A percentile compares a stretch with the other conserved stretches of the same genome.
phyloP scores from a whole-genome alignment of 1,139 yeast genomes.

The Geotrichum macrosporum region DNA sequence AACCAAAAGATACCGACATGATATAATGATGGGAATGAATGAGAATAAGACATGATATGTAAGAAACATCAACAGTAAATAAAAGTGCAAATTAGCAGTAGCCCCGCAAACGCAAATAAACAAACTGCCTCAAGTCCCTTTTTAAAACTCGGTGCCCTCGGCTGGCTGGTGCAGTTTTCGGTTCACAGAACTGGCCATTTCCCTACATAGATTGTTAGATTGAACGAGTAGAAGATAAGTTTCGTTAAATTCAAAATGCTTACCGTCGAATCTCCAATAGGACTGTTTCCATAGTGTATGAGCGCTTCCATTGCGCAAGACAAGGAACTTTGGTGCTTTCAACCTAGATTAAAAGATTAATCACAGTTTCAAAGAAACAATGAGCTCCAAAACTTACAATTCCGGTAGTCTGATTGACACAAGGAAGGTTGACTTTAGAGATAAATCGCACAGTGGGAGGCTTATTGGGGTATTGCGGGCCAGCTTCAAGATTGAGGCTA shows the following conservation, averaged over 20 bases:
- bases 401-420: constrained; percentile 69
- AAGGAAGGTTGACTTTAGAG: constrained; percentile 83
- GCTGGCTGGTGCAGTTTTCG: constrained; percentile 86
- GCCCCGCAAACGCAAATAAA: too few relatives aligned
- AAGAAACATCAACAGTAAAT: not conserved
- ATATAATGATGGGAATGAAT: not conserved
- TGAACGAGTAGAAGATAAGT: too few relatives aligned
- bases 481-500: constrained; percentile 76
- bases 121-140: not conserved
- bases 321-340: constrained; percentile 59
- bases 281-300: constrained; percentile 86
- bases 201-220: too few relatives aligned
- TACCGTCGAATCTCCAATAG: constrained; percentile 75
- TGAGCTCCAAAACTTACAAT: constrained; percentile 35
- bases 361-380: too few relatives aligned
- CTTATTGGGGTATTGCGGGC: constrained; percentile 75
- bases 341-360: too few relatives aligned
- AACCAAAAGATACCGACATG: not conserved
- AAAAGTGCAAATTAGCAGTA: not conserved
- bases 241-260: constrained; percentile 5
- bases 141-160: constrained; percentile 70
- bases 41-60: not conserved
- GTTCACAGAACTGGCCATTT: constrained; percentile 80
- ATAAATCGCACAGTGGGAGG: constrained; percentile 81
- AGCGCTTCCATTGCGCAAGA: constrained; percentile 78